Percentiles rank a stretch among this genome's conserved stretches.
phyloP scores from a whole-genome alignment of 2,329 filamentous ascomycete species.

The Lecanicillium sp. region DNA sequence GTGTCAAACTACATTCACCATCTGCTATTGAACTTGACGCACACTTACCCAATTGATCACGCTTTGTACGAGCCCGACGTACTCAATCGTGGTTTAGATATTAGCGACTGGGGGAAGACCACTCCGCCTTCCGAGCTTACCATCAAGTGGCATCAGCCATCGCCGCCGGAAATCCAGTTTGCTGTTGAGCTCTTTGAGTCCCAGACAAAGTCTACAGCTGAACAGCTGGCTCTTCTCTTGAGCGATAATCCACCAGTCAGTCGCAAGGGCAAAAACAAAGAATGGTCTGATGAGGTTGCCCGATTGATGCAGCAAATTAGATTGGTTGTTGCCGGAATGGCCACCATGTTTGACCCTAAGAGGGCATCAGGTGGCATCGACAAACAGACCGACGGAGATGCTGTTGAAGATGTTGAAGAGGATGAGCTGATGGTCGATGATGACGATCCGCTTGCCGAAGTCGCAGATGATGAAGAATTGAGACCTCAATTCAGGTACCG shows the following conservation, averaged over 20 bases:
- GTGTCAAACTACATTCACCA: conserved; percentile 98
- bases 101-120: conserved; percentile 78
- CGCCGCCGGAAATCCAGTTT: conserved; percentile 72
- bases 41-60: conserved; percentile 88
- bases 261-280: conserved; percentile 90
- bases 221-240: conserved; percentile 70
- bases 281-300: conserved; percentile 96
- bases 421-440: conserved; percentile 34
- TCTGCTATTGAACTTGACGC: conserved; percentile 84
- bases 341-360: conserved; percentile 77
- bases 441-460: conserved; percentile 49
- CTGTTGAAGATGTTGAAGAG: conserved; percentile 48
- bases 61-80: conserved; percentile 76
- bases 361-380: conserved; percentile 50
- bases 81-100: conserved; percentile 60
- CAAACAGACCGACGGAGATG: conserved; percentile 35
- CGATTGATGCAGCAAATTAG: conserved; percentile 80
- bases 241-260: conserved; percentile 74
- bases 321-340: conserved; percentile 83
- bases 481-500: conserved; percentile 83
- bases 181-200: conserved; percentile 82
- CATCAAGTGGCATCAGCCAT: conserved; percentile 86
- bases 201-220: conserved; percentile 69
- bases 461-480: conserved; percentile 71
- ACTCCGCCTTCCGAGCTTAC: conserved; percentile 67